Evolutionary conservation across 2,329 filamentous ascomycete species (phyloP).

Genomic region (Monilinia vaccinii-corymbosi): DNA sequence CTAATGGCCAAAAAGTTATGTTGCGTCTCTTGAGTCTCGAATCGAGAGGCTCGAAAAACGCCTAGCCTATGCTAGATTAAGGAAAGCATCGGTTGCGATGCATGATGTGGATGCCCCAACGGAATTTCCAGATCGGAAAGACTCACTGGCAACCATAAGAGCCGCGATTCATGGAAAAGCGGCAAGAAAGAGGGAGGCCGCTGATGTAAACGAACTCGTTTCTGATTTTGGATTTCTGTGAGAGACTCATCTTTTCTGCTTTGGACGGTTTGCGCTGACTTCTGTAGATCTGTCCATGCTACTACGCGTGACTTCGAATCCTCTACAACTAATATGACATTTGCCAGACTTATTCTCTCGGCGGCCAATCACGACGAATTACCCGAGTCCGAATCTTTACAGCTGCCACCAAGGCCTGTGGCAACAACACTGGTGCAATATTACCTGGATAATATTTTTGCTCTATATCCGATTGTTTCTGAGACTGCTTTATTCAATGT

Average conservation of each 20-base stretch:
- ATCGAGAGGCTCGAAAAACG: conserved; percentile 81
- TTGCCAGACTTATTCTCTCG: conserved; percentile 80
- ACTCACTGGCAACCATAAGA: conserved; percentile 52
- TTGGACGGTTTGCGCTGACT: neutral
- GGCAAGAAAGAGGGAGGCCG: conserved; percentile 61
- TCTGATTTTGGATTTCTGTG: conserved; percentile 90
- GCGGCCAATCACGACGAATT: conserved; percentile 67
- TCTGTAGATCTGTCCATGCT: conserved; percentile 74
- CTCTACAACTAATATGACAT: conserved; percentile 81
- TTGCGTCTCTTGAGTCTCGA: conserved; percentile 84
- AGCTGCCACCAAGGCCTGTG: conserved; percentile 62
- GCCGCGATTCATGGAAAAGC: conserved; percentile 57
- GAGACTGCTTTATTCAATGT: conserved; percentile 70
- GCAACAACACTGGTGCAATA: conserved; percentile 66
- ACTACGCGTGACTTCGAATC: conserved; percentile 91
- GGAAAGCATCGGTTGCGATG: conserved; percentile 61
- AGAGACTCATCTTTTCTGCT: conserved; percentile 27
- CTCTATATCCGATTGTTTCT: conserved; percentile 72
- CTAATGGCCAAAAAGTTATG: conserved; percentile 52
- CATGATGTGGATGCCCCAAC: conserved; percentile 47
- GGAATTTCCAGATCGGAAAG: conserved; percentile 47
- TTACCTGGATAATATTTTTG: conserved; percentile 76
- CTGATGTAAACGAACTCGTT: conserved; percentile 82
- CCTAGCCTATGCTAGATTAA: conserved; percentile 59
- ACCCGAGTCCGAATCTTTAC: conserved; percentile 49